Percentiles rank a stretch among this genome's conserved stretches.
These are phyloP conservation scores for Cinnamomum micranthum DNA, from an alignment of 164 flowering plant genomes.

Conservation along the genomic window DNA sequence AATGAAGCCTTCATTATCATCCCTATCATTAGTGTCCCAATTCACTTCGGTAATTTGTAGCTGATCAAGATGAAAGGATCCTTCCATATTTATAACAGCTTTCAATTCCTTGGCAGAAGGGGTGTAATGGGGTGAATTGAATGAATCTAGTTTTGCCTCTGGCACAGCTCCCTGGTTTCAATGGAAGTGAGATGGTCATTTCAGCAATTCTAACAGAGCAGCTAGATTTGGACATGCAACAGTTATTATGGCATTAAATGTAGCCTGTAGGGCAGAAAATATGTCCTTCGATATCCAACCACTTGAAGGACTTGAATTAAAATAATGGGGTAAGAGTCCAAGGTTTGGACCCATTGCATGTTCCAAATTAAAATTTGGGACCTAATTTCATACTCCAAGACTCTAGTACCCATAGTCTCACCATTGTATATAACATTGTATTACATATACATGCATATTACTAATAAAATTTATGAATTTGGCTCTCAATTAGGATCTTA, in stretches of 20 bases:
- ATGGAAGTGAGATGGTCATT: background rate
- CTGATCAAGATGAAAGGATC: conserved; percentile 34
- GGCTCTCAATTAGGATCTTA: too few relatives aligned
- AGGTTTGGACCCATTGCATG: too few relatives aligned
- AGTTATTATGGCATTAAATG: background rate
- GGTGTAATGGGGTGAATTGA: conserved; percentile 46
- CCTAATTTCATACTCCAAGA: too few relatives aligned
- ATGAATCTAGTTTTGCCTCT: conserved; percentile 41
- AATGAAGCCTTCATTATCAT: background rate
- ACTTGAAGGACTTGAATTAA: background rate
- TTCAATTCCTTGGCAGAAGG: conserved; percentile 39
- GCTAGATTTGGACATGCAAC: background rate
- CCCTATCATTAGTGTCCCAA: conserved; percentile 30
- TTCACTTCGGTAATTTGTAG: conserved; percentile 27
- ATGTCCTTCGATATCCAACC: too few relatives aligned
- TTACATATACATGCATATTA: too few relatives aligned
- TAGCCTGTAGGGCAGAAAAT: background rate
- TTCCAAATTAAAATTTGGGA: too few relatives aligned
- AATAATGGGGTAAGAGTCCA: background rate
- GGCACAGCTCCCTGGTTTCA: conserved; percentile 34
- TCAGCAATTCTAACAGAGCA: background rate
- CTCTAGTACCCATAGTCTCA: too few relatives aligned
- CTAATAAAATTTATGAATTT: too few relatives aligned
- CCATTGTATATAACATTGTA: too few relatives aligned
- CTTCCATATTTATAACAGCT: conserved; percentile 30